Conservation (phyloP, 2,329 filamentous ascomycete genomes). For the Diaporthe longicolla region DNA sequence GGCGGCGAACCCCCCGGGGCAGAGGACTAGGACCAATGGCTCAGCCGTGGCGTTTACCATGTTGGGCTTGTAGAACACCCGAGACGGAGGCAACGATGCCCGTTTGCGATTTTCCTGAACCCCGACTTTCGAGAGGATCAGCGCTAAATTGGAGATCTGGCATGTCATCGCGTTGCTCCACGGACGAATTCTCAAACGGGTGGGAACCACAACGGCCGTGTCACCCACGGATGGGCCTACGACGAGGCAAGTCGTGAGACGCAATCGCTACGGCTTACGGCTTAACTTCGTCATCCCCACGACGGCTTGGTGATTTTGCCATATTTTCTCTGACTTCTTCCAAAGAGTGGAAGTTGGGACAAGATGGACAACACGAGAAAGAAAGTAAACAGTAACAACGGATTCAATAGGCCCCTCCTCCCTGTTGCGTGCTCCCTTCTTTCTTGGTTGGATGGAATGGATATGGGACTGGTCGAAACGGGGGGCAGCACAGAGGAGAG, state of each 20-base stretch:
- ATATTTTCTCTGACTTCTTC: background rate
- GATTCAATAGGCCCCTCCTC: background rate
- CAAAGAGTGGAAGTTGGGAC: background rate
- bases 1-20: conserved; percentile 24
- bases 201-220: background rate
- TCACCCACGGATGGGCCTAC: background rate
- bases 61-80: conserved; percentile 12
- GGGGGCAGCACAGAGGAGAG: background rate
- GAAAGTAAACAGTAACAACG: conserved; percentile 1
- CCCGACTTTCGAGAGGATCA: too few relatives aligned
- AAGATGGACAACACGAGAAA: background rate
- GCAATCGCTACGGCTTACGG: background rate
- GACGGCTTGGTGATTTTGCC: background rate
- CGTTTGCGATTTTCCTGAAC: background rate
- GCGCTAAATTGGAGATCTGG: too few relatives aligned
- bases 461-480: background rate
- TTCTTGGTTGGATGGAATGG: conserved; percentile 8
- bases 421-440: conserved; percentile 2
- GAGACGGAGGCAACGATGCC: background rate
- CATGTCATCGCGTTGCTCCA: background rate
- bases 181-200: background rate
- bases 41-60: conserved; percentile 32
- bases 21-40: conserved; percentile 13
- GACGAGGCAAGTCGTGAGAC: background rate
- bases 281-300: background rate